Evolutionary conservation across 2,329 filamentous ascomycete species (phyloP).

Genomic region (Trichoderma endophyticum): DNA sequence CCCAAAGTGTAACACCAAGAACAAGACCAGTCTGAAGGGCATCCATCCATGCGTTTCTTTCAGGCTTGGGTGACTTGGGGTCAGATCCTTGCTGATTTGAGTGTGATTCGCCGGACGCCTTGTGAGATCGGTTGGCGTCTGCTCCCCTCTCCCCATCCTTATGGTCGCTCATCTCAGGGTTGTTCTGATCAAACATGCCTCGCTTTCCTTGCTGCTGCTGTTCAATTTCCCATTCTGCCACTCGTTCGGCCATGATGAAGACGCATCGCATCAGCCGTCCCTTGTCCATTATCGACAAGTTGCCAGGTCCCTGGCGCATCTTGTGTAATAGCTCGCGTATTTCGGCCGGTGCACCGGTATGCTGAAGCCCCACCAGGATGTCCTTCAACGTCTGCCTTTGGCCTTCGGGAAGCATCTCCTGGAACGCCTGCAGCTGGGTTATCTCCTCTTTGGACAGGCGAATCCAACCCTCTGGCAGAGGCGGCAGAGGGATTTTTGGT

Average conservation of each 20-base stretch:
- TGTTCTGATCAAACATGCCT: slow-evolving; percentile 27
- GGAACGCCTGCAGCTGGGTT: slow-evolving; percentile 55
- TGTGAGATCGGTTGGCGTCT: slow-evolving; percentile 22
- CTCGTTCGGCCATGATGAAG: slow-evolving; percentile 36
- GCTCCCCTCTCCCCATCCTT: slow-evolving; percentile 23
- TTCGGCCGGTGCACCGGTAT: slow-evolving; percentile 67
- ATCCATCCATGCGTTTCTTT: slow-evolving; percentile 36
- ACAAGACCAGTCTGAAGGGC: slow-evolving; percentile 36
- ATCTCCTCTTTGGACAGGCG: slow-evolving; percentile 45
- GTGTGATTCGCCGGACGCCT: slow-evolving; percentile 24
- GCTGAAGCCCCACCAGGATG: slow-evolving; percentile 60
- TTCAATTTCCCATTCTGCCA: slow-evolving; percentile 31
- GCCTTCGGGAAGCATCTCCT: slow-evolving; percentile 60
- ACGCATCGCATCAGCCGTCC: slow-evolving; percentile 37
- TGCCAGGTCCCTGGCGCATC: slow-evolving; percentile 56
- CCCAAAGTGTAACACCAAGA: slow-evolving; percentile 54
- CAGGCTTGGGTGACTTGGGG: slow-evolving; percentile 33
- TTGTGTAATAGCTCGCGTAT: slow-evolving; percentile 56
- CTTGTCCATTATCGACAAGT: slow-evolving; percentile 41
- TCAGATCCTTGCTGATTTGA: slow-evolving; percentile 26
- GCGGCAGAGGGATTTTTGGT: slow-evolving; percentile 28
- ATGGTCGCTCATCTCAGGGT: slow-evolving; percentile 22
- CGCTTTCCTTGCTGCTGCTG: slow-evolving; percentile 21
- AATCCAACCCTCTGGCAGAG: slow-evolving; percentile 47
- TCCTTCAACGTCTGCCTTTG: slow-evolving; percentile 59